These are phyloP conservation scores for Funneliformis mosseae DNA, from an alignment of 192 early-diverging fungal species.

Conservation along the genomic window DNA sequence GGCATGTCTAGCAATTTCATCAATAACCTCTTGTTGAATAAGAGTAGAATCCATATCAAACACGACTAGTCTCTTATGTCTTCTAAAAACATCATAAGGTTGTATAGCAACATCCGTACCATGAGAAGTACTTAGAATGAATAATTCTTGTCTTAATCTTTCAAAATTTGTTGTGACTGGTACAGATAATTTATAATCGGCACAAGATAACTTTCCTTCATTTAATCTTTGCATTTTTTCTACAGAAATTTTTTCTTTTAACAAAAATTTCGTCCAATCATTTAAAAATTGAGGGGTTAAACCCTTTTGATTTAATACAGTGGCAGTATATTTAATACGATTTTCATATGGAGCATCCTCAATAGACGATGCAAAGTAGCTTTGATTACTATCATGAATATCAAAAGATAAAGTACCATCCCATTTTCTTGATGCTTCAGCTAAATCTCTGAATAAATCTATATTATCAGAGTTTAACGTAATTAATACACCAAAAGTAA, in stretches of 20 bases:
- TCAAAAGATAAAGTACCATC: slow-evolving; percentile 85
- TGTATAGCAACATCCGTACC: slow-evolving; percentile 87
- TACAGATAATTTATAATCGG: slow-evolving; percentile 84
- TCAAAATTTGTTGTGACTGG: slow-evolving; percentile 68
- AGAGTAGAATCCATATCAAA: slow-evolving; percentile 99
- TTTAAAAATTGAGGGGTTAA: slow-evolving; percentile 75
- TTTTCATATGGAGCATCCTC: slow-evolving; percentile 86
- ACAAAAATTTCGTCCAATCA: slow-evolving; percentile 78
- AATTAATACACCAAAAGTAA: slow-evolving; percentile 91
- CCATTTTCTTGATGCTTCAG: slow-evolving; percentile 77
- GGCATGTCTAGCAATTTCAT: slow-evolving; percentile 92
- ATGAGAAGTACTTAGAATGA: slow-evolving; percentile 69
- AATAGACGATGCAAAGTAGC: slow-evolving; percentile 51
- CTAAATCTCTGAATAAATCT: slow-evolving; percentile 77
- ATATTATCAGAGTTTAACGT: slow-evolving; percentile 72
- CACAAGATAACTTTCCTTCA: slow-evolving; percentile 66
- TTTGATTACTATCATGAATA: slow-evolving; percentile 58
- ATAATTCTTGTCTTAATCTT: slow-evolving; percentile 68
- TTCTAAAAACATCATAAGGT: slow-evolving; percentile 82
- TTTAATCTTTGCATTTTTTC: slow-evolving; percentile 88
- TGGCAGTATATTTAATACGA: slow-evolving; percentile 87
- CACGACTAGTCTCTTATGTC: slow-evolving; percentile 91
- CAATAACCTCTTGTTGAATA: slow-evolving; percentile 99
- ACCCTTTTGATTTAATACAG: slow-evolving; percentile 82
- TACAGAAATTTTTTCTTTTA: slow-evolving; percentile 78